These are phyloP conservation scores for Phytophthora fragariaefolia DNA, from an alignment of 352 stramenopile species.

Conservation along the genomic window DNA sequence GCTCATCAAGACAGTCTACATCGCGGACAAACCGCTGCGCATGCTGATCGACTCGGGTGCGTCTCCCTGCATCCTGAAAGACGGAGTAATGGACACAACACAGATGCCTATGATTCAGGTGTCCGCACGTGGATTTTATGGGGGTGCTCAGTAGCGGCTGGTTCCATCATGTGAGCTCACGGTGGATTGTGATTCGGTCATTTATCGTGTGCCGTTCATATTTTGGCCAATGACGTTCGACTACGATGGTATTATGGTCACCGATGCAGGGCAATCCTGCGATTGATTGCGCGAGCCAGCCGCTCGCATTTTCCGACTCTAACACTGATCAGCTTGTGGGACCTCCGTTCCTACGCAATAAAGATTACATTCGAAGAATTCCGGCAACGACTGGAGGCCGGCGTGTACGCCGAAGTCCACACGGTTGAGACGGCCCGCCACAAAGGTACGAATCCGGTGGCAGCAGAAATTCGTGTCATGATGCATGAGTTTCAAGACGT, in stretches of 20 bases:
- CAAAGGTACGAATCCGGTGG: not conserved
- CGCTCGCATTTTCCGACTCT: too few relatives aligned
- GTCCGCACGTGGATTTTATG: too few relatives aligned
- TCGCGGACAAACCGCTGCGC: too few relatives aligned
- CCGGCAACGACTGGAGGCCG: not conserved
- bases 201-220: conserved; percentile 2
- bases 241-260: conserved; percentile 8
- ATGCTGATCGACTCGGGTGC: too few relatives aligned
- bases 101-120: too few relatives aligned
- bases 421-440: not conserved
- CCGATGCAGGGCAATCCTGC: too few relatives aligned
- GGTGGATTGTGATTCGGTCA: conserved; percentile 4
- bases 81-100: too few relatives aligned
- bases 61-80: too few relatives aligned
- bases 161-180: not conserved
- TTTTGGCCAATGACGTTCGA: conserved; percentile 13
- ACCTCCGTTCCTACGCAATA: too few relatives aligned
- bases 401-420: not conserved
- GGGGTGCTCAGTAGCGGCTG: conserved; percentile 4
- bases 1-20: too few relatives aligned
- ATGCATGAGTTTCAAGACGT: not conserved
- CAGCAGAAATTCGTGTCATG: not conserved
- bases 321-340: too few relatives aligned
- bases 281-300: too few relatives aligned
- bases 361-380: not conserved